A percentile compares a stretch with the other conserved stretches of the same genome.
Evolutionary conservation across 371 early-diverging fungal genomes (phyloP).

Genomic region (Paraphysoderma sedebokerense): DNA sequence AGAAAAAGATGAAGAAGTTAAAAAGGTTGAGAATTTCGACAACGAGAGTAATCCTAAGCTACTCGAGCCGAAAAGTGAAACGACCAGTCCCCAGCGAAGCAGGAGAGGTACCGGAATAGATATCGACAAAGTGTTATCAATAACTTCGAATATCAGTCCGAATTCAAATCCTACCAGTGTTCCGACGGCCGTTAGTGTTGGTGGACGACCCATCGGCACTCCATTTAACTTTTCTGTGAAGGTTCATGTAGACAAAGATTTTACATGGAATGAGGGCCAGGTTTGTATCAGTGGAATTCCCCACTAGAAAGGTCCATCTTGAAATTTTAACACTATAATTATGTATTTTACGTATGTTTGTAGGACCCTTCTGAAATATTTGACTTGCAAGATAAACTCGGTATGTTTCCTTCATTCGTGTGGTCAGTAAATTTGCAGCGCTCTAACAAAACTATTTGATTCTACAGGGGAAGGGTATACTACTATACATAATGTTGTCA

Average conservation of each 20-base stretch:
- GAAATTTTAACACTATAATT: too few species aligned
- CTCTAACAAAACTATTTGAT: neutral
- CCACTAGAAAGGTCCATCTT: neutral
- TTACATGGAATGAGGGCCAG: slow-evolving; percentile 7
- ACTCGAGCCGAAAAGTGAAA: too few species aligned
- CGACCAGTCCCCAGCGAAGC: too few species aligned
- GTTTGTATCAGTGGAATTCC: neutral
- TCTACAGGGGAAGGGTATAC: neutral
- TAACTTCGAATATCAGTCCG: too few species aligned
- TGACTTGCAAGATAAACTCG: slow-evolving; percentile 13
- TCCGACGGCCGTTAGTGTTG: too few species aligned
- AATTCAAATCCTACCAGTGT: too few species aligned
- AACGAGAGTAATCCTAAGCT: too few species aligned
- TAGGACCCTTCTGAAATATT: slow-evolving; percentile 12
- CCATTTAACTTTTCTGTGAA: slow-evolving; percentile 7
- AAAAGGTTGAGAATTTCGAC: too few species aligned
- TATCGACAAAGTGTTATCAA: too few species aligned
- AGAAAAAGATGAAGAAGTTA: too few species aligned
- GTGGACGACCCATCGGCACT: too few species aligned
- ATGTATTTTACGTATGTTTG: neutral
- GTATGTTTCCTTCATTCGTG: slow-evolving; percentile 6
- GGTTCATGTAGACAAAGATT: slow-evolving; percentile 9
- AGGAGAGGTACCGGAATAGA: too few species aligned
- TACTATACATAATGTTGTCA: neutral
- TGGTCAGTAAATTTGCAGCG: neutral